Evolutionary conservation across 495 filamentous ascomycete species (phyloP).

Genomic region (Talaromyces liani): DNA sequence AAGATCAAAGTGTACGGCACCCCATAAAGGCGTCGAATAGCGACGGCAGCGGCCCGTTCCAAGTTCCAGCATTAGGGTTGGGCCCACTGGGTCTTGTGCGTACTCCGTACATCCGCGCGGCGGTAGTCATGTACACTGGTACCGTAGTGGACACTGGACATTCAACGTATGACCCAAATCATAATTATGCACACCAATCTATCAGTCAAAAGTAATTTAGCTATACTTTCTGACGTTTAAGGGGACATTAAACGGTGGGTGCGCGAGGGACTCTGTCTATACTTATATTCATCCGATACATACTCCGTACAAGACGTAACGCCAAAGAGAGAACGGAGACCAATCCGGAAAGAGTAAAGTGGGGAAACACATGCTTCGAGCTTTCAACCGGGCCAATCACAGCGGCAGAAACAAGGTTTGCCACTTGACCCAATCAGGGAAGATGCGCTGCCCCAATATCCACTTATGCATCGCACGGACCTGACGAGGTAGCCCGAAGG

Average conservation of each 20-base stretch:
- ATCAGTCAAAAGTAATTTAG: neutral
- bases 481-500: neutral
- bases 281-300: neutral
- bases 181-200: neutral
- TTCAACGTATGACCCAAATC: neutral
- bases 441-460: neutral
- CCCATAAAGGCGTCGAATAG: neutral
- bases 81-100: neutral
- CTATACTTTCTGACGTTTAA: neutral
- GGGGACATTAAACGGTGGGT: neutral
- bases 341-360: neutral
- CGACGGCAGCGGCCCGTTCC: neutral
- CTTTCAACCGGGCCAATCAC: neutral
- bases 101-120: neutral
- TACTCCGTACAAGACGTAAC: neutral
- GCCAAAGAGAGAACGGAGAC: neutral
- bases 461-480: neutral
- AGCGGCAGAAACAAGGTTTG: neutral
- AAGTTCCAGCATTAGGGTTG: neutral
- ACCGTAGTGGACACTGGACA: neutral
- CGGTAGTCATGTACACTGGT: neutral
- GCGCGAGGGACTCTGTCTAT: neutral
- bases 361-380: neutral
- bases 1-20: neutral
- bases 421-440: neutral